A percentile compares a stretch with the other conserved stretches of the same genome.
phyloP scores from a whole-genome alignment of 2,329 filamentous ascomycete species.

The Scedosporium minutisporum region DNA sequence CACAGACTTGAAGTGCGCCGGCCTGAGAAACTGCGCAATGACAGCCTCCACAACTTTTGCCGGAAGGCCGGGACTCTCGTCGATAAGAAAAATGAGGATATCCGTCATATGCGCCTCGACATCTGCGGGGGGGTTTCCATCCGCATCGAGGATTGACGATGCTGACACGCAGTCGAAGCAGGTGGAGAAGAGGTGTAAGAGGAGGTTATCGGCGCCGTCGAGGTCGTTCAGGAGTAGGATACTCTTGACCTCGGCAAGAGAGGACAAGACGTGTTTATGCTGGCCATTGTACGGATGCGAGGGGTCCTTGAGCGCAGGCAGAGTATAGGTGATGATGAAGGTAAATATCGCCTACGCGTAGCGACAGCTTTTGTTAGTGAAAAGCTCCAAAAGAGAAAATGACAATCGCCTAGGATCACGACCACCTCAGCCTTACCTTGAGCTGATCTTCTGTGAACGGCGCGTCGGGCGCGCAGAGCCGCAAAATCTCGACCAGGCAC shows the following conservation, averaged over 20 bases:
- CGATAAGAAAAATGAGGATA: slow-evolving; percentile 74
- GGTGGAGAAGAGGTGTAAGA: slow-evolving; percentile 71
- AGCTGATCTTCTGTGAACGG: slow-evolving; percentile 85
- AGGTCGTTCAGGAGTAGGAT: slow-evolving; percentile 86
- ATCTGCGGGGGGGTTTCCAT: slow-evolving; percentile 82
- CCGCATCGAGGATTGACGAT: slow-evolving; percentile 61
- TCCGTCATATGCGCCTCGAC: slow-evolving; percentile 88
- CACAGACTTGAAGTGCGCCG: slow-evolving; percentile 45
- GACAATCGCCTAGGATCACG: not conserved
- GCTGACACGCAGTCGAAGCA: slow-evolving; percentile 89
- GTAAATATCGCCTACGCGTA: slow-evolving; percentile 74
- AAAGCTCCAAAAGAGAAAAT: not conserved
- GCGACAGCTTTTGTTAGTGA: not conserved
- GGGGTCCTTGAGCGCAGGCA: slow-evolving; percentile 78
- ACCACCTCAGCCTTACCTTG: slow-evolving; percentile 51
- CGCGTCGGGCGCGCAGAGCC: slow-evolving; percentile 87
- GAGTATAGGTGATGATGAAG: slow-evolving; percentile 71
- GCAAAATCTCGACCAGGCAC: slow-evolving; percentile 87
- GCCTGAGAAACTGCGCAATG: slow-evolving; percentile 88
- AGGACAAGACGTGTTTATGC: slow-evolving; percentile 83
- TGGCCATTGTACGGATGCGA: slow-evolving; percentile 86
- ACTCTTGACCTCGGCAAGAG: slow-evolving; percentile 86
- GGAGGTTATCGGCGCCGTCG: slow-evolving; percentile 67
- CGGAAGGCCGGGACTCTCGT: slow-evolving; percentile 71
- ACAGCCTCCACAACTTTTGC: slow-evolving; percentile 82